A percentile compares a stretch with the other conserved stretches of the same genome.
Conservation (phyloP, 169 alveolate species). For the Theileria luwenshuni region DNA sequence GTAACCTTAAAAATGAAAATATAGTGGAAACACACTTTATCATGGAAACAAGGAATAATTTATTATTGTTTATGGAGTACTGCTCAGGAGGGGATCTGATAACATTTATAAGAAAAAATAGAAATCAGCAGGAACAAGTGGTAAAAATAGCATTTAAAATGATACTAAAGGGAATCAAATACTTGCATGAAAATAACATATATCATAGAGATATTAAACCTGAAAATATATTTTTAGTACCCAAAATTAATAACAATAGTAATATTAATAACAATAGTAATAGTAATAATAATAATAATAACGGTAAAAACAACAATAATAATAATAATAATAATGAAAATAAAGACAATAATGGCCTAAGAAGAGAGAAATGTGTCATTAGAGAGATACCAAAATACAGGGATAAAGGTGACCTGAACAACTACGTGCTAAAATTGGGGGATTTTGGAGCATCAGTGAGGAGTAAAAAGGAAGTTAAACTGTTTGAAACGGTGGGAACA, state of each 20-base stretch:
- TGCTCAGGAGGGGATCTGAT: conserved; percentile 90
- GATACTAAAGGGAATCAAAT: conserved; percentile 76
- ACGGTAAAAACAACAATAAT: conserved; percentile 24
- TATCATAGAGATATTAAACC: conserved; percentile 92
- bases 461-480: conserved; percentile 45
- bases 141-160: conserved; percentile 78
- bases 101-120: conserved; percentile 81
- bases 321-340: conserved; percentile 70
- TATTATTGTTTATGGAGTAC: conserved; percentile 85
- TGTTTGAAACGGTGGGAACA: conserved; percentile 78
- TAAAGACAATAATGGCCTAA: neutral
- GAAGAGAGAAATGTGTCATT: conserved; percentile 67
- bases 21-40: conserved; percentile 77
- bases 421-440: conserved; percentile 85
- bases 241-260: conserved; percentile 36
- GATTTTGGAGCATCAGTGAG: conserved; percentile 90
- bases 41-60: conserved; percentile 75
- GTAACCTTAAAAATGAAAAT: conserved; percentile 75
- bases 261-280: conserved; percentile 39
- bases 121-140: conserved; percentile 71
- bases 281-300: conserved; percentile 38
- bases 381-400: neutral
- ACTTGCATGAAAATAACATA: conserved; percentile 80
- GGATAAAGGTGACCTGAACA: neutral
- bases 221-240: conserved; percentile 88